Evolutionary conservation across 371 early-diverging fungal species (phyloP).

Genomic region (Syncephalastrum contaminatum): DNA sequence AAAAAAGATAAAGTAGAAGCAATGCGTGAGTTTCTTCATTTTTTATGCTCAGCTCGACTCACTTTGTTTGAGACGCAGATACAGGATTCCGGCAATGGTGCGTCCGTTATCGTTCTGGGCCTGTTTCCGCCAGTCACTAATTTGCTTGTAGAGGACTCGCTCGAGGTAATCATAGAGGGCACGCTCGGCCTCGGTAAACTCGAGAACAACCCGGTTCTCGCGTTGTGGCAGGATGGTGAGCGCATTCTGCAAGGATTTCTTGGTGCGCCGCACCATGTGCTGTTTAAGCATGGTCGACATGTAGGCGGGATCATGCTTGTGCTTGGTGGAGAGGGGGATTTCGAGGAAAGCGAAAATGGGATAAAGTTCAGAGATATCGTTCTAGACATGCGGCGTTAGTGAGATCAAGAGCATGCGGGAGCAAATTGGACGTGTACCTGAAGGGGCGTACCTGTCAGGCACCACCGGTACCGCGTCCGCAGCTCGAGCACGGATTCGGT

Average conservation of each 20-base stretch:
- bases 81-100: slow-evolving; percentile 26
- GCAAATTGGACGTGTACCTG: slow-evolving; percentile 42
- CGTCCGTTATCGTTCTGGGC: slow-evolving; percentile 14
- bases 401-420: neutral
- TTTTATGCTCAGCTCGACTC: slow-evolving; percentile 3
- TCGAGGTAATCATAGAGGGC: slow-evolving; percentile 47
- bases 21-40: neutral
- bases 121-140: slow-evolving; percentile 10
- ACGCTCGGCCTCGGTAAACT: slow-evolving; percentile 34
- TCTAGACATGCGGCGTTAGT: slow-evolving; percentile 11
- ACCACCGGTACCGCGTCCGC: slow-evolving; percentile 63
- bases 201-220: slow-evolving; percentile 31
- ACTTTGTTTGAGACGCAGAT: slow-evolving; percentile 42
- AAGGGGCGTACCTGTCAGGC: slow-evolving; percentile 80
- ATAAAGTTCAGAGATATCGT: slow-evolving; percentile 35
- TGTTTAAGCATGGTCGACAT: slow-evolving; percentile 24
- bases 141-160: slow-evolving; percentile 29
- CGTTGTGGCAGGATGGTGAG: slow-evolving; percentile 33
- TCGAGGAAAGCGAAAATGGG: slow-evolving; percentile 38
- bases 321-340: slow-evolving; percentile 17
- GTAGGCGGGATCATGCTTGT: slow-evolving; percentile 27
- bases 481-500: slow-evolving; percentile 26
- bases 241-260: slow-evolving; percentile 15
- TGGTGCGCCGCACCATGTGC: slow-evolving; percentile 43
- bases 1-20: neutral